These are phyloP conservation scores for Aspergillus puulaauensis DNA, from an alignment of 2,329 filamentous ascomycete genomes.

Conservation along the genomic window DNA sequence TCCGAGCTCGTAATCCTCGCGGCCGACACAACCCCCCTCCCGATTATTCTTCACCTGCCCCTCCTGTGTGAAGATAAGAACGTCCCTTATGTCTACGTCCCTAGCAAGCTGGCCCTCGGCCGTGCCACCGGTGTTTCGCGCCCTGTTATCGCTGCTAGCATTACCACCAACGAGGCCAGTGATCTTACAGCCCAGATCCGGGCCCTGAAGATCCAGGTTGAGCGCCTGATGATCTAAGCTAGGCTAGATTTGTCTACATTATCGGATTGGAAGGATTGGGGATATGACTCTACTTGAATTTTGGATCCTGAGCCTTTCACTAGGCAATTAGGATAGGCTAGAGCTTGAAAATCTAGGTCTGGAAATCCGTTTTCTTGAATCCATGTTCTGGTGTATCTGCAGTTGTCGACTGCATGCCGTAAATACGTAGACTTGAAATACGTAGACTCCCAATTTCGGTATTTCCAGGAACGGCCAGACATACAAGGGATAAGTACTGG, in stretches of 20 bases:
- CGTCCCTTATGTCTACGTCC: constrained; percentile 70
- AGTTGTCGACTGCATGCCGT: too few relatives aligned
- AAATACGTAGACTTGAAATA: too few relatives aligned
- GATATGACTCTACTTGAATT: background rate
- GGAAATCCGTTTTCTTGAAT: too few relatives aligned
- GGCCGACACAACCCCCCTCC: constrained; percentile 81
- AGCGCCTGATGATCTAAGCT: constrained; percentile 87
- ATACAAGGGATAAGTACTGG: too few relatives aligned
- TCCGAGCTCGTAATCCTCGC: constrained; percentile 86
- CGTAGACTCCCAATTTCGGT: too few relatives aligned
- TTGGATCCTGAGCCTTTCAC: background rate
- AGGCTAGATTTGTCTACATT: too few relatives aligned
- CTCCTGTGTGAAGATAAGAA: constrained; percentile 79
- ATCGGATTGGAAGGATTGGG: too few relatives aligned
- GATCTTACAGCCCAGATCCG: constrained; percentile 87
- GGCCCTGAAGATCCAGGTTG: constrained; percentile 89
- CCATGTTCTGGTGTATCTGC: too few relatives aligned
- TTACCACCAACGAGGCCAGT: constrained; percentile 88
- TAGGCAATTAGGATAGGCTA: background rate
- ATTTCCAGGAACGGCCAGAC: too few relatives aligned
- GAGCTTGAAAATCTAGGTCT: background rate
- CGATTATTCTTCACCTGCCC: constrained; percentile 85
- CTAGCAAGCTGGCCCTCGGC: constrained; percentile 79
- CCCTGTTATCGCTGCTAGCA: constrained; percentile 80
- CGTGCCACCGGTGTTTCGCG: constrained; percentile 86